phyloP scores from a whole-genome alignment of 23 red algal species.

The Agarophyton chilense region DNA sequence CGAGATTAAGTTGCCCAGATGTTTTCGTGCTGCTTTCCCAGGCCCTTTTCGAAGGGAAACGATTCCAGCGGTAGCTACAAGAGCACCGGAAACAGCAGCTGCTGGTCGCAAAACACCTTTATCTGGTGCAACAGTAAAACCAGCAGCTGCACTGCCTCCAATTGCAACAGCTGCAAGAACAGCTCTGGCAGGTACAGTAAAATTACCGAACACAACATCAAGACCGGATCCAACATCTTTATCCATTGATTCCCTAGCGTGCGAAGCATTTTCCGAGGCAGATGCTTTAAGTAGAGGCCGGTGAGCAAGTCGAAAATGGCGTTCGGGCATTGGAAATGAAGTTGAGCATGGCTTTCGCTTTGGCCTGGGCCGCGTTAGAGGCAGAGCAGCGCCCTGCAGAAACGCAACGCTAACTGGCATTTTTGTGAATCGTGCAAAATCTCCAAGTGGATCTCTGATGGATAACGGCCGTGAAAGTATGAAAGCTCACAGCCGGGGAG shows the following conservation, averaged over 20 bases:
- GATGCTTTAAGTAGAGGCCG: constrained; percentile 9
- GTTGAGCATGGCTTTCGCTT: neutral
- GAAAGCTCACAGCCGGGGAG: neutral
- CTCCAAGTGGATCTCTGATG: neutral
- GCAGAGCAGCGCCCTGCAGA: constrained; percentile 17
- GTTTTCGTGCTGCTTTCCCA: constrained; percentile 48
- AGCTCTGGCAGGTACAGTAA: constrained; percentile 13
- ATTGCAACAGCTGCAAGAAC: constrained; percentile 25
- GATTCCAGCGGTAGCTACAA: constrained; percentile 25
- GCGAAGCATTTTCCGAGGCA: constrained; percentile 25
- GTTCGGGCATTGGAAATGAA: neutral
- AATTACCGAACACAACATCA: constrained; percentile 41
- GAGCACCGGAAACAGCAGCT: constrained; percentile 28
- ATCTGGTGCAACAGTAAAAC: neutral
- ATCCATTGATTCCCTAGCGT: constrained; percentile 1
- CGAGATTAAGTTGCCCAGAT: constrained; percentile 25
- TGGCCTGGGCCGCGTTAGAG: neutral
- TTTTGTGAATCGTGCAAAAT: neutral
- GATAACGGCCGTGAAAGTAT: neutral
- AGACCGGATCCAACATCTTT: constrained; percentile 28
- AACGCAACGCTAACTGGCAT: constrained; percentile 33
- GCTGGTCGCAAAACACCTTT: constrained; percentile 29
- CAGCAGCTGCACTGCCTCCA: constrained; percentile 4
- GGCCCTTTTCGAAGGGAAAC: constrained; percentile 32
- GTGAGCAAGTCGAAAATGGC: neutral